Evolutionary conservation across 73 alveolate species (phyloP).

Genomic region (Paramecium bursaria): DNA sequence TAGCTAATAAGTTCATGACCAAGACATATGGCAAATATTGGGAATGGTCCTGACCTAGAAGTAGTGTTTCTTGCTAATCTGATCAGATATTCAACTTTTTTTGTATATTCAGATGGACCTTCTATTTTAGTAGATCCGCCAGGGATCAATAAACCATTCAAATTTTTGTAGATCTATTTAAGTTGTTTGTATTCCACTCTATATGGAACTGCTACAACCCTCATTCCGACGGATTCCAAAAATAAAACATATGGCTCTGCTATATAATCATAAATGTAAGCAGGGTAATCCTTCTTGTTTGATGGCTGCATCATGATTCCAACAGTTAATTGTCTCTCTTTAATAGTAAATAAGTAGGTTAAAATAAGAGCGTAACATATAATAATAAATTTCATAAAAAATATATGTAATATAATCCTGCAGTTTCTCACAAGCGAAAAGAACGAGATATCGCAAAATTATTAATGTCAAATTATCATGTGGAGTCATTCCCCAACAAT

Average conservation of each 20-base stretch:
- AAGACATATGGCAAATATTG: conserved; percentile 75
- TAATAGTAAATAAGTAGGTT: too few relatives aligned
- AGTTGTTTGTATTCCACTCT: conserved; percentile 52
- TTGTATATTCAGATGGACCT: conserved; percentile 25
- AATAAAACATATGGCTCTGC: conserved; percentile 74
- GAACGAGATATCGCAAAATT: conserved; percentile 93
- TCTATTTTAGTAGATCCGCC: conserved; percentile 73
- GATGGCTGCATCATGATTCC: conserved; percentile 64
- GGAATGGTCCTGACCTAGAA: conserved; percentile 71
- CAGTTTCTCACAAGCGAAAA: conserved; percentile 86
- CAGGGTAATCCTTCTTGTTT: conserved; percentile 1
- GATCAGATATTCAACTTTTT: conserved; percentile 48
- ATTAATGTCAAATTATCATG: conserved; percentile 89
- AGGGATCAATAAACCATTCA: conserved; percentile 76
- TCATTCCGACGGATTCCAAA: conserved; percentile 75
- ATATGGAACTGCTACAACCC: conserved; percentile 77
- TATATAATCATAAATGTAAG: conserved; percentile 66
- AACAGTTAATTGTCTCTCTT: too few relatives aligned
- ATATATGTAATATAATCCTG: conserved; percentile 72
- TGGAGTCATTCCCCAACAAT: conserved; percentile 68
- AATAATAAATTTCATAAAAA: too few relatives aligned
- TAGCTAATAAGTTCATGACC: conserved; percentile 73
- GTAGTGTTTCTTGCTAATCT: conserved; percentile 64
- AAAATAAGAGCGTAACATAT: too few relatives aligned
- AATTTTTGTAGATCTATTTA: conserved; percentile 22